Evolutionary conservation across 139 green algal genomes (phyloP), one percentile per base, ranked within the genome.

Genomic region (Chlorella vulgaris): DNA sequence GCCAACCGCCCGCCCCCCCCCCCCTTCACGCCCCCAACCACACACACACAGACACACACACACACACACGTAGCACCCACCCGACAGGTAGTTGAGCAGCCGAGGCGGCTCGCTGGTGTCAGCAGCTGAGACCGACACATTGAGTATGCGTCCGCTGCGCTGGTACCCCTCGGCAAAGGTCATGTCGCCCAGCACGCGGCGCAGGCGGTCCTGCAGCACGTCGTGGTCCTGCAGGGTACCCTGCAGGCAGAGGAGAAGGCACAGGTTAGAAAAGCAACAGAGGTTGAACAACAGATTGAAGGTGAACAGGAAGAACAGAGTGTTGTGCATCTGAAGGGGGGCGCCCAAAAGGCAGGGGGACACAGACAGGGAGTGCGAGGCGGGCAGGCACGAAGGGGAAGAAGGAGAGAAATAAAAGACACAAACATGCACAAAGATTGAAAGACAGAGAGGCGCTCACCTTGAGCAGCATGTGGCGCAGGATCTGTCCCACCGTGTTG

Each of bases 61-160:
- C n/a, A n/a, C n/a, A n/a, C n/a, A n/a, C n/a, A n/a, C n/a, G 15
- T 15, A 58, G 47, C 15, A 24, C 33, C 8, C 63, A 53, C 66
- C 91, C 26, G 94, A 96, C 40, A 98, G 88, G 88, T 98, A 98
- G 88, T 98, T 98, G 69, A 98, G 90, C 65, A 98, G 87, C n/a
- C 93, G 87, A 2, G 94, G 87, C 7, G 95, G 94, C 88, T 98
- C 96, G 75, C 97, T 94, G 33, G 89, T 94, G 83, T 94, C 91
- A 0, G 92, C 92, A 6, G 94, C 87, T 47, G 80, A 93, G 18
- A 98, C 92, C 3, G 89, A 91, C 13, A 98, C 91, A 86, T 98
- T 98, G n/a, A 98, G 93, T 39, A 98, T 92, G 81, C 95, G 91
- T 24, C 71, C 95, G 42, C 93, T 94, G 68, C 89, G 87, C 60